Base-by-base conservation (phyloP, 495 filamentous ascomycete genomes). In the Tricharina praecox region DNA sequence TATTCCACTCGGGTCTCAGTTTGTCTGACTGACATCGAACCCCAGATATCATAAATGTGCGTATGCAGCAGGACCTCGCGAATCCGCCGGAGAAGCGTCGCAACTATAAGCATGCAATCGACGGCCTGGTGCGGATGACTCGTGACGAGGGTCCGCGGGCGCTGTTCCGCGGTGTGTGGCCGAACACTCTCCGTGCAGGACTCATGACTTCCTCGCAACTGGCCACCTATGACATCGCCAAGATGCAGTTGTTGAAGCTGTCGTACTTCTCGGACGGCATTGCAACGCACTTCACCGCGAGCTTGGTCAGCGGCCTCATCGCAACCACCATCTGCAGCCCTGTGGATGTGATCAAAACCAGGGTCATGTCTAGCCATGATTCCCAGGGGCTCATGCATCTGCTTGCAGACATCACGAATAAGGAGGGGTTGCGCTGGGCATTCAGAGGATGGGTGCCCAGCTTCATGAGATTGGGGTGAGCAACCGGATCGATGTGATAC, bases 391-490 rank as follows among this genome's bases (percentile, higher is more conserved):
- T 88, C 15, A 51, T 68, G 4, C 61, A 67, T 40, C 53, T 86
- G 16, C 58, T 92, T 53, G 60, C 65, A 4, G 78, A 85, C 32
- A 81, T 87, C 23, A 78, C 76, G 51, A 74, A 70, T 52, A 72
- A 75, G 45, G 87, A 97, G 62, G 88, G 88, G 23, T 62, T 83
- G 37, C 62, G 68, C 49, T 97, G 90, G 90, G 82, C 86, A 73
- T 96, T 95, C 65, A 79, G 80, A 59, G 90, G 90, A n/a, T 97
- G 90, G 90, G 80, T 93, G 36, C 90, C 90, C 8, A 90, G 84
- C 57, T 97, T 97, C 62, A 77, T 94, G 48, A 72, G 90, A n/a
- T 59, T 97, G 48, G 92, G 75, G 49, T 75, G 72, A 23, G 32
- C 26, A 19, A 35, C 15, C 21, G 47, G 36, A 18, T 49, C 50